Conservation (phyloP, 2,329 filamentous ascomycete genomes). For the Xylariaceae sp. region DNA sequence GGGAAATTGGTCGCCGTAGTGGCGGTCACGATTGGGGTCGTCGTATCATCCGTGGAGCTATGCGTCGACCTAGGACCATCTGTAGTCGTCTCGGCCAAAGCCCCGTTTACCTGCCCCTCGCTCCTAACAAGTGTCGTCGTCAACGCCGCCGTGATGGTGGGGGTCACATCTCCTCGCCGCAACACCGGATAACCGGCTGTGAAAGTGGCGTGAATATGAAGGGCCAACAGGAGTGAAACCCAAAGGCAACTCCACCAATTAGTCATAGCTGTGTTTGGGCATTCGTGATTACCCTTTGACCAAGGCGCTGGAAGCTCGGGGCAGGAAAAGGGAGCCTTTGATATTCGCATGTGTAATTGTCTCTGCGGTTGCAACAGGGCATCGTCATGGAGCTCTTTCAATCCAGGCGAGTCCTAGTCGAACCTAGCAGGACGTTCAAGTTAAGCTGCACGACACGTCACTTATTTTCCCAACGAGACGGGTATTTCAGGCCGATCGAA, state of each 20-base stretch:
- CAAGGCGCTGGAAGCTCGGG: background rate
- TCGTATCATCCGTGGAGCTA: conserved; percentile 4
- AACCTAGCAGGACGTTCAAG: background rate
- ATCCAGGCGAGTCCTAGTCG: conserved; percentile 4
- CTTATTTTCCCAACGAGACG: background rate
- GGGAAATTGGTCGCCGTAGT: conserved; percentile 25
- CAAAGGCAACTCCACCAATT: conserved; percentile 32
- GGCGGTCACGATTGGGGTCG: conserved; percentile 11
- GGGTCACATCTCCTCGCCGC: conserved; percentile 33
- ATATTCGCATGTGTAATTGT: conserved; percentile 2
- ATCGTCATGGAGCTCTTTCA: conserved; percentile 17
- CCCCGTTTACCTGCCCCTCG: conserved; percentile 9
- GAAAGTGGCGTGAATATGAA: conserved; percentile 35
- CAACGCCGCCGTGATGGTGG: conserved; percentile 19
- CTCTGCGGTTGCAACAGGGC: conserved; percentile 15
- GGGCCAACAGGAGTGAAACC: conserved; percentile 36
- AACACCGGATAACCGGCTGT: conserved; percentile 32
- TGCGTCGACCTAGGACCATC: conserved; percentile 6
- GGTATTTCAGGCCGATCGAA: background rate
- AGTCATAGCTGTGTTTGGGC: conserved; percentile 30
- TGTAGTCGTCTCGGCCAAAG: conserved; percentile 13
- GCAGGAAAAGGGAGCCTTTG: conserved; percentile 11
- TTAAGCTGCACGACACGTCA: background rate
- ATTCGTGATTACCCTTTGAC: background rate
- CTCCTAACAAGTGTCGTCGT: conserved; percentile 21